Percentiles rank a stretch among this genome's conserved stretches.
phyloP scores from a whole-genome alignment of 2,329 filamentous ascomycete genomes.

The Ophiostoma australiae region DNA sequence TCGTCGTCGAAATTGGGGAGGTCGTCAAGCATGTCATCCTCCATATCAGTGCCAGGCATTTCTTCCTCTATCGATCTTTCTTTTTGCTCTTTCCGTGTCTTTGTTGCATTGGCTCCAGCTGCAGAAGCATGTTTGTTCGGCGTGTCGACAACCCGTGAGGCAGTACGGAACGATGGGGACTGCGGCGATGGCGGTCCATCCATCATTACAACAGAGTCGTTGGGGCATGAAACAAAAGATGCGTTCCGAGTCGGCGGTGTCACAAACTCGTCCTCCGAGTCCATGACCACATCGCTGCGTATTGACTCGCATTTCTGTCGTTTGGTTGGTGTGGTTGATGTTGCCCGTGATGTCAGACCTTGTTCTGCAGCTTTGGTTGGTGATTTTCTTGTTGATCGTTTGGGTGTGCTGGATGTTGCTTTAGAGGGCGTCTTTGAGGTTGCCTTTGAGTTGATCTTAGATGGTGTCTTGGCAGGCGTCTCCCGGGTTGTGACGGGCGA shows the following conservation, averaged over 20 bases:
- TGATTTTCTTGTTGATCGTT: not conserved
- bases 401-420: not conserved
- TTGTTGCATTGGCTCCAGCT: conserved; percentile 9
- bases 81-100: not conserved
- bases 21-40: conserved; percentile 6
- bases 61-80: not conserved
- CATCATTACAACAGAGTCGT: conserved; percentile 15
- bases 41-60: conserved; percentile 14
- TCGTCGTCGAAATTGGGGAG: not conserved
- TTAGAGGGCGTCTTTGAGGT: not conserved
- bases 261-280: conserved; percentile 54
- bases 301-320: conserved; percentile 25
- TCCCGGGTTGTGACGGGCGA: conserved; percentile 30
- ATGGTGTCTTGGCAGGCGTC: not conserved
- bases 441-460: not conserved
- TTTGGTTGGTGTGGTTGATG: conserved; percentile 21
- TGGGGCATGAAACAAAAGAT: conserved; percentile 30
- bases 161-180: conserved; percentile 16
- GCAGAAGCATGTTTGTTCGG: conserved; percentile 14
- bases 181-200: conserved; percentile 10
- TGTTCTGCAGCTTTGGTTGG: not conserved
- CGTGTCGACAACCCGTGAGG: conserved; percentile 20
- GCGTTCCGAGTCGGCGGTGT: conserved; percentile 39
- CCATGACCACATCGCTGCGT: conserved; percentile 42
- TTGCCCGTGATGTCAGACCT: not conserved